phyloP scores from a whole-genome alignment of 306 rosid species.

The Pueraria montana region DNA sequence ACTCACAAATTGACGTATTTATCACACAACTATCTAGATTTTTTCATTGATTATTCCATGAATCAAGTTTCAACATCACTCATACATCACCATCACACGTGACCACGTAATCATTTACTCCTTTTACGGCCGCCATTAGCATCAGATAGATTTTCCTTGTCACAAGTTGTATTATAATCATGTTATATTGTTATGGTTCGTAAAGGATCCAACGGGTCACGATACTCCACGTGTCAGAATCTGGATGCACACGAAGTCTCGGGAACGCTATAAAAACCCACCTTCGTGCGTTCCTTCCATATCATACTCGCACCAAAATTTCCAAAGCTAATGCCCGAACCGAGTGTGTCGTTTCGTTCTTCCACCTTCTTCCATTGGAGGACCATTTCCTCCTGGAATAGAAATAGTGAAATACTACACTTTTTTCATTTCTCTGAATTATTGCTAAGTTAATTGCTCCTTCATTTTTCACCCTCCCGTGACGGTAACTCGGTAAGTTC shows the following conservation, averaged over 20 bases:
- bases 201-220: not conserved
- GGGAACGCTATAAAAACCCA: constrained; percentile 49
- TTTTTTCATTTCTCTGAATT: not conserved
- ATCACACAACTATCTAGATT: not conserved
- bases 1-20: not conserved
- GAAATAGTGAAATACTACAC: constrained; percentile 42
- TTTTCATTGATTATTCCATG: not conserved
- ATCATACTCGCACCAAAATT: not conserved
- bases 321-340: not conserved
- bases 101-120: not conserved
- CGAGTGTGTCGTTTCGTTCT: not conserved
- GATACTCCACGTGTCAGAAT: constrained; percentile 55
- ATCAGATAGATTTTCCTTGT: not conserved
- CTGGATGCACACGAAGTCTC: not conserved
- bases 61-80: not conserved
- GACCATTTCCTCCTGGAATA: constrained; percentile 56
- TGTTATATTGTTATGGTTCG: not conserved
- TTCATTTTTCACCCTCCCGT: not conserved
- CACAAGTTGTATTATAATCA: not conserved
- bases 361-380: constrained; percentile 19
- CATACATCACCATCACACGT: constrained; percentile 28
- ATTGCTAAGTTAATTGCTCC: not conserved
- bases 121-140: not conserved
- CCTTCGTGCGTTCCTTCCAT: not conserved
- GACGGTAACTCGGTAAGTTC: constrained; percentile 28